Base-by-base conservation (phyloP, 257 asterid genomes). In the Eucommia ulmoides region DNA sequence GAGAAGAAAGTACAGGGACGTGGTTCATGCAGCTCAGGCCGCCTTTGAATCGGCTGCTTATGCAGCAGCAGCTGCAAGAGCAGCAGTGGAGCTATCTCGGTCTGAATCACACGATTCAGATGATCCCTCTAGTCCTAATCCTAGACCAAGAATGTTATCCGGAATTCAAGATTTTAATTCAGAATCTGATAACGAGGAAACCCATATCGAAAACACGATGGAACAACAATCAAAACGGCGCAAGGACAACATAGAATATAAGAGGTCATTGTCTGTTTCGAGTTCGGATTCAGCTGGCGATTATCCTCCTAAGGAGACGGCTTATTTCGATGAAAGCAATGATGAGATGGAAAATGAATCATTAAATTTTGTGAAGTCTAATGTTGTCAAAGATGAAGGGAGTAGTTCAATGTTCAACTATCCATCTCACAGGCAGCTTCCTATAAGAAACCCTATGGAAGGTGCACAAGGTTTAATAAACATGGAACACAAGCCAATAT, bases 21-120 rank as follows among this genome's bases (percentile, higher is more conserved):
- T 77, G 48, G 99, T 80, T 11, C 82, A 82, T 46, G 97, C 99
- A 41, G 99, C 99, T 0, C 95, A 83, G 65, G 94, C 83, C 50
- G 99, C 99, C 0, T 83, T 91, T 48, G 81, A 83, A 19, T 83
- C 95, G 0, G 99, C 99, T 3, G 93, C 94, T 53, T 76, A 75
- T 58, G 97, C 99, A 0, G 97, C 99, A 0, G 79, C 62, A 0
- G 99, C 97, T 25, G 99, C 99, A 45, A 74, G 84, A 62, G 93
- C 81, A 1, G 97, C 95, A 4, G 89, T 91, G 49, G 77, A 83
- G 29, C 74, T 86, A 26, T 81, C 95, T 20, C 88, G 83, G 17
- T 49, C 76, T 16, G 86, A 70, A 25, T 68, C 87, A 1, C 56
- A 56, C 2, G 87, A 67, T 49, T 70, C 76, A 0, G 66, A 64